Base-by-base conservation (phyloP, 2,329 filamentous ascomycete species). In the Alternaria sp. region DNA sequence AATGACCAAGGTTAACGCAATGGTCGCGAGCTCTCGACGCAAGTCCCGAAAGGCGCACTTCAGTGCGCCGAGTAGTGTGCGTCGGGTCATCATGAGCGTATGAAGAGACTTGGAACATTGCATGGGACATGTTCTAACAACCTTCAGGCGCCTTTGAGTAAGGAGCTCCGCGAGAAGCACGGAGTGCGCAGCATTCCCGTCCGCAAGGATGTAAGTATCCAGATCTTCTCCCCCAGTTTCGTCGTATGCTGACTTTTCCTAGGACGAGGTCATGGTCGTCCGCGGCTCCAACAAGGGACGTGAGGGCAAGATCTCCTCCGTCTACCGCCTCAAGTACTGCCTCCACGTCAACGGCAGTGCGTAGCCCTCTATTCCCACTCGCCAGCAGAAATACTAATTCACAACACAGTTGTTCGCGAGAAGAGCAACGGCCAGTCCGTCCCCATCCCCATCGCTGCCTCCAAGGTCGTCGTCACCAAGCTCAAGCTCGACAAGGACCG, bases 21-120 rank as follows among this genome's bases (percentile, higher is more conserved):
- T 65, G 61, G 61, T 93, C 80, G 83, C 87, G 84, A 93, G 92
- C 85, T 97, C 93, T 82, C 90, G 95, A 86, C 91, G 95, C 87
- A 99, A 99, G 93, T 96, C 93, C 86, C 93, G 96, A 86, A 97
- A 97, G 89, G 92, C 93, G 83, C 95, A 99, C 89, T 99, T 97
- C 90, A 87, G 88, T 83, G 96, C 96, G 76, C 93, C 94, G 77
- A 97, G 94, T 83, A 93, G 91, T 87, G 89, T 93, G 82, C 94
- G 96, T 85, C 93, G 96, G 83, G 88, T 91, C 79, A 97, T 97
- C 87, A 97, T 99, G 94, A 78, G 76, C 73, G 77, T 79, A 74
- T 73, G 94, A 96, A 76, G 92, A 76, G 92, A 93, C 79, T 89
- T 97, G 77, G 68, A 71, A 67, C 68, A 69, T 64, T 65, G 67